Evolutionary conservation across 176 grass and related monocot species (phyloP).

Genomic region (Aegilops longissima): DNA sequence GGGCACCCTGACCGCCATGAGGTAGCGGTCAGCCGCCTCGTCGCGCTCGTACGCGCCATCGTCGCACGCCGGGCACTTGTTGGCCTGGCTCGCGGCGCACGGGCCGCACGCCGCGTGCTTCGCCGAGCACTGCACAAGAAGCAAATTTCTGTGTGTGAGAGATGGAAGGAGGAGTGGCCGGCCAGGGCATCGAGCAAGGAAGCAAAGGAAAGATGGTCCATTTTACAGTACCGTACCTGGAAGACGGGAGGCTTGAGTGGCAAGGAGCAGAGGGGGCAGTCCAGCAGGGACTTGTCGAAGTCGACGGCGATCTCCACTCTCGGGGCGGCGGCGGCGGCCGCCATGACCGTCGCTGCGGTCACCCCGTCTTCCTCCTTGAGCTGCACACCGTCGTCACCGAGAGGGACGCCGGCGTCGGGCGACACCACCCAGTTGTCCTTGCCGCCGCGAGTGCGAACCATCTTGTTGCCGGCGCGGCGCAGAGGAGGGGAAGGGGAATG

Average conservation of each 20-base stretch:
- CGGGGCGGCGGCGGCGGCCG: not conserved
- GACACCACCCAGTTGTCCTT: too few species aligned
- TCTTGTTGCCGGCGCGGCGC: too few species aligned
- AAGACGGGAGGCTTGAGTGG: not conserved
- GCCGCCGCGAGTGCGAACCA: too few species aligned
- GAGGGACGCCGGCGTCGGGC: too few species aligned
- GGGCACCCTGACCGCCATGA: slow-evolving; percentile 15
- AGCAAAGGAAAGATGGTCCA: too few species aligned
- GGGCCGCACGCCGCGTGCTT: not conserved
- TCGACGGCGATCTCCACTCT: not conserved
- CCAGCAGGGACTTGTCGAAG: not conserved
- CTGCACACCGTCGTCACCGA: too few species aligned
- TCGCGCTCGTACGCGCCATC: not conserved
- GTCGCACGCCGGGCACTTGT: not conserved
- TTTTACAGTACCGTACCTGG: not conserved
- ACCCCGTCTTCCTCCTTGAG: too few species aligned
- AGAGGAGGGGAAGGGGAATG: too few species aligned
- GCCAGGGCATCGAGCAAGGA: not conserved
- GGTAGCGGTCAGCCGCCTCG: not conserved
- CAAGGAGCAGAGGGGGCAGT: not conserved
- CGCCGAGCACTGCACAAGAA: not conserved
- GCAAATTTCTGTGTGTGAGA: not conserved
- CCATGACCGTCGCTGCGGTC: too few species aligned
- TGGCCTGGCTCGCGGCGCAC: not conserved
- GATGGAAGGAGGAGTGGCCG: too few species aligned